Conservation (phyloP, 257 asterid genomes). For the Gentiana straminea region DNA sequence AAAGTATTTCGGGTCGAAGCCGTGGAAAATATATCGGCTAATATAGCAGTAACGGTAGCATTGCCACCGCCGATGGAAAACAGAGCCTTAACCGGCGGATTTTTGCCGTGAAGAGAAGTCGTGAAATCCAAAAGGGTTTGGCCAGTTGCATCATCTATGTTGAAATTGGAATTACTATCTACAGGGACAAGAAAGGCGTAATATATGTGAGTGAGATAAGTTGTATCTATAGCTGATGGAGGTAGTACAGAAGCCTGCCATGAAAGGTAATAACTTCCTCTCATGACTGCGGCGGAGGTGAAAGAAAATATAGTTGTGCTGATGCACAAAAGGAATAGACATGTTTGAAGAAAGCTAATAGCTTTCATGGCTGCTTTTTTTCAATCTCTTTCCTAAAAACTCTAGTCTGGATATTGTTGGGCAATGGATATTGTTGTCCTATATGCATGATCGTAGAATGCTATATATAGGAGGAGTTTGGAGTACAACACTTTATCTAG, state of each 20-base stretch:
- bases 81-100: slow-evolving; percentile 19
- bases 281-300: slow-evolving; percentile 22
- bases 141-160: slow-evolving; percentile 12
- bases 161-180: slow-evolving; percentile 22
- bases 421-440: too few relatives aligned
- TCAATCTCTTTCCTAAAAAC: too few relatives aligned
- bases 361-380: too few relatives aligned
- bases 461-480: too few relatives aligned
- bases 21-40: slow-evolving; percentile 39
- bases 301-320: slow-evolving; percentile 1
- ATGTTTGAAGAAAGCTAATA: too few relatives aligned
- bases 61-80: slow-evolving; percentile 67
- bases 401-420: too few relatives aligned
- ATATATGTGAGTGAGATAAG: too few relatives aligned
- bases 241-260: slow-evolving; percentile 28
- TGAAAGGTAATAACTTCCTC: slow-evolving; percentile 28
- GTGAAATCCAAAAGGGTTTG: slow-evolving; percentile 38
- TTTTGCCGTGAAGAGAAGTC: slow-evolving; percentile 26
- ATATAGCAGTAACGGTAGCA: slow-evolving; percentile 20
- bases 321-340: too few relatives aligned
- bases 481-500: too few relatives aligned
- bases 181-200: slow-evolving; percentile 20
- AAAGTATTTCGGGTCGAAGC: slow-evolving; percentile 27
- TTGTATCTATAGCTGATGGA: slow-evolving; percentile 47
- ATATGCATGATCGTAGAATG: too few relatives aligned